A percentile compares a stretch with the other conserved stretches of the same genome.
Evolutionary conservation across 352 stramenopile genomes (phyloP).

Genomic region (Globisporangium cystogenes): DNA sequence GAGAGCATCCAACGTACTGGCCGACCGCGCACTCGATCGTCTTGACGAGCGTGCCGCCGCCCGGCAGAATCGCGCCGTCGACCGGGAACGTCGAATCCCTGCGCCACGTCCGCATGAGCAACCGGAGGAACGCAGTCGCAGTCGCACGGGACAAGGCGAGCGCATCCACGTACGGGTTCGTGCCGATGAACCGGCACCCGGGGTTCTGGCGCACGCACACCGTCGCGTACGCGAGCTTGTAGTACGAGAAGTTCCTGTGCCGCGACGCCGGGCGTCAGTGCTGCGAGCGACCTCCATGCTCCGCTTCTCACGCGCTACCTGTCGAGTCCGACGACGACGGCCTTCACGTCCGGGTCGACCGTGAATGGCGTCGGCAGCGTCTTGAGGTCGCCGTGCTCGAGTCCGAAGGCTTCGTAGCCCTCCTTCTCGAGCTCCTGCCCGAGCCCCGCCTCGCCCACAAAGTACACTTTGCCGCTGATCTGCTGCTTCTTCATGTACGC

Average conservation of each 20-base stretch:
- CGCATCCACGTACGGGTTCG: conserved; percentile 58
- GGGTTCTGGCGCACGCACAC: conserved; percentile 63
- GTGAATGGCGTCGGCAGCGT: conserved; percentile 59
- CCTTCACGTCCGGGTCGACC: conserved; percentile 63
- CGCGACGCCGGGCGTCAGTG: neutral
- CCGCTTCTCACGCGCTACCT: too few species aligned
- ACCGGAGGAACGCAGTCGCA: too few species aligned
- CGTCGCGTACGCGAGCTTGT: conserved; percentile 82
- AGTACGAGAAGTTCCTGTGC: conserved; percentile 78
- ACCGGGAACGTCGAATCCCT: conserved; percentile 76
- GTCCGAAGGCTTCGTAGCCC: conserved; percentile 62
- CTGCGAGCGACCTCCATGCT: too few species aligned
- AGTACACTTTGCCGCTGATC: conserved; percentile 77
- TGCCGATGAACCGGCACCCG: conserved; percentile 75
- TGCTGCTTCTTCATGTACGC: conserved; percentile 78
- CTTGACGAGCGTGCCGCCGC: conserved; percentile 59
- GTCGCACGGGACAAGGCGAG: too few species aligned
- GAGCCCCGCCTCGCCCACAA: conserved; percentile 73
- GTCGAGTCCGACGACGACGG: conserved; percentile 79
- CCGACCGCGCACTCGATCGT: conserved; percentile 63
- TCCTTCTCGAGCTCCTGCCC: conserved; percentile 55
- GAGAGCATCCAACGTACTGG: conserved; percentile 29
- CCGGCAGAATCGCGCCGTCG: conserved; percentile 66
- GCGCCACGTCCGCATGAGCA: neutral
- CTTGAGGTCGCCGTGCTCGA: conserved; percentile 64